These are phyloP conservation scores for Stevia rebaudiana DNA, from an alignment of 140 eudicot genomes.

Conservation along the genomic window DNA sequence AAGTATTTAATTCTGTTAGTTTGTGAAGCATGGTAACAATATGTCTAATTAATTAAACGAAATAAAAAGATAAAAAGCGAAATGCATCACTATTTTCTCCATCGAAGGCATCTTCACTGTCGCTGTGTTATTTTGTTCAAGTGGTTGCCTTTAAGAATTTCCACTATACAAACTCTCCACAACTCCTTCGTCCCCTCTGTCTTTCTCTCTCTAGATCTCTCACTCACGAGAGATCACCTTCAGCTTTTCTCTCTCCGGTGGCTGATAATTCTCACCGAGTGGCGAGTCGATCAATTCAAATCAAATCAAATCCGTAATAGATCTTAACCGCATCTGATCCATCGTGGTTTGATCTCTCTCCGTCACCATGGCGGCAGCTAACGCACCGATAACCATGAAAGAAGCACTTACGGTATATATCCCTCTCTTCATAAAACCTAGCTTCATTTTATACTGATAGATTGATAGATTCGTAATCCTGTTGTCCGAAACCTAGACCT, in stretches of 20 bases:
- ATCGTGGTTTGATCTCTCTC: conserved; percentile 28
- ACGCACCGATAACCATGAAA: conserved; percentile 93
- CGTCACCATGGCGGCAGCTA: conserved; percentile 89
- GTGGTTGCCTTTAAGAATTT: conserved; percentile 12
- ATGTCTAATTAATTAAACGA: too few relatives aligned
- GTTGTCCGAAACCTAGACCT: conserved; percentile 18
- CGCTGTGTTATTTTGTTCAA: conserved; percentile 13
- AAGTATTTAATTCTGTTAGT: too few relatives aligned
- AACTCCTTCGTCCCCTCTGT: neutral
- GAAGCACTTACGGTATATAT: conserved; percentile 80
- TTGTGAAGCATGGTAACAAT: too few relatives aligned
- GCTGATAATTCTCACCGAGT: neutral
- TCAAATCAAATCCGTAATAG: conserved; percentile 26
- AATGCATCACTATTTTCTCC: conserved; percentile 2
- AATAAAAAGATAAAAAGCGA: conserved; percentile 1
- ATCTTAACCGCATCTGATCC: conserved; percentile 35
- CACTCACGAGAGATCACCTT: conserved; percentile 12
- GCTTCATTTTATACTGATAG: neutral
- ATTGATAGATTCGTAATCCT: conserved; percentile 19
- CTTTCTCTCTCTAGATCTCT: conserved; percentile 24
- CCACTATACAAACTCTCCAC: conserved; percentile 18
- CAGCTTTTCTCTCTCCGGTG: conserved; percentile 13
- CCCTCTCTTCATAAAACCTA: neutral
- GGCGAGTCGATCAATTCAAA: conserved; percentile 19
- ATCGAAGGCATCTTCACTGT: conserved; percentile 21